Evolutionary conservation across 768 basidiomycete species (phyloP).

Genomic region (Hemileccinum rubropunctum): DNA sequence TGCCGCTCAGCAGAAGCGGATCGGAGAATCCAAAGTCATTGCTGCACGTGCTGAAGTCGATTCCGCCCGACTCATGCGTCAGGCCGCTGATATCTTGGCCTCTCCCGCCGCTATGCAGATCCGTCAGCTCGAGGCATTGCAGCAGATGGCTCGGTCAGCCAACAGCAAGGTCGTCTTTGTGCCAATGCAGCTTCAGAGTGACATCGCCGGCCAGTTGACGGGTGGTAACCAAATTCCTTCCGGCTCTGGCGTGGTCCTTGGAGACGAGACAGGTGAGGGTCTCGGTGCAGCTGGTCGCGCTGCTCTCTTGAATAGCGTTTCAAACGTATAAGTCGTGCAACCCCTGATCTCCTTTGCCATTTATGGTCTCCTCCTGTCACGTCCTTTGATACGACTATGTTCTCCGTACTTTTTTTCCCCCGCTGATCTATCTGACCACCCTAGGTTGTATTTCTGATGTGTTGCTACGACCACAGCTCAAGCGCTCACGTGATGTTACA

Average conservation of each 20-base stretch:
- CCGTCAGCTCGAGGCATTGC: slow-evolving; percentile 92
- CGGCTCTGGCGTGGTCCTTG: slow-evolving; percentile 19
- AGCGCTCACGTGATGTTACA: not conserved
- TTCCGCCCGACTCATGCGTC: slow-evolving; percentile 91
- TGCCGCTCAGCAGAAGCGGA: slow-evolving; percentile 95
- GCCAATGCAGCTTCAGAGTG: slow-evolving; percentile 85
- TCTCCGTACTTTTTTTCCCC: not conserved
- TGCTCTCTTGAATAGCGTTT: slow-evolving; percentile 22
- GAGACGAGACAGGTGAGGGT: slow-evolving; percentile 24
- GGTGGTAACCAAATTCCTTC: slow-evolving; percentile 19
- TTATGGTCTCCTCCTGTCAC: too few species aligned
- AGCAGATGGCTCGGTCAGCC: slow-evolving; percentile 91
- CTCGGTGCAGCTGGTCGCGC: slow-evolving; percentile 26
- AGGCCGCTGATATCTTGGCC: slow-evolving; percentile 93
- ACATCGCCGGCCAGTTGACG: slow-evolving; percentile 52
- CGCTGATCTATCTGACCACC: not conserved
- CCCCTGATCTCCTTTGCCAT: not conserved
- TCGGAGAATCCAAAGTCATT: slow-evolving; percentile 96
- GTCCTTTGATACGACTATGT: not conserved
- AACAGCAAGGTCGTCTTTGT: slow-evolving; percentile 92
- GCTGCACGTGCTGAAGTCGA: slow-evolving; percentile 96
- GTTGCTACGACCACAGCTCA: not conserved
- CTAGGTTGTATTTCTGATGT: slow-evolving; percentile 15
- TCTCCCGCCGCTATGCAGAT: slow-evolving; percentile 98
- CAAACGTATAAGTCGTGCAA: slow-evolving; percentile 20